Evolutionary conservation across 179 eudicot species (phyloP), one percentile per base, ranked within the genome.

Genomic region (Camellia oleifera): DNA sequence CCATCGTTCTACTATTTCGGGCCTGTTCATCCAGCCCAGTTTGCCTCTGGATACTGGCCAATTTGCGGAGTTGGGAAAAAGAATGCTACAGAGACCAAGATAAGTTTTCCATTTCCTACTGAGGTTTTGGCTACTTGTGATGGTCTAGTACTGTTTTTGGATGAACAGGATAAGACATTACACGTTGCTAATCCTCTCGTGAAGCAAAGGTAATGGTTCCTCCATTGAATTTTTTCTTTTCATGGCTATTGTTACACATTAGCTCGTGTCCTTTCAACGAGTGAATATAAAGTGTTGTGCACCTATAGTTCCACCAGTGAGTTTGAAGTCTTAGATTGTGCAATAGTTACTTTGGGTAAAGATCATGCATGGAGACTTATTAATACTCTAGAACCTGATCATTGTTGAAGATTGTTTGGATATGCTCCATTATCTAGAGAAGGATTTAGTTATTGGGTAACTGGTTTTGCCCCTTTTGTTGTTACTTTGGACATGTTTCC

Each of bases 271-370:
- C 14, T 12, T 45, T 45, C 13, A 7, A 44, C 44, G 54, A n/a
- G n/a, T 18, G 26, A 70, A 17, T 70, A 45, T 70, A 70, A 70
- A 70, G 74, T 70, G 14, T 11, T 70, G 56, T 15, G 12, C 74
- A 17, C 13, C 54, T 70, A 45, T 46, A 1, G 56, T n/a, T 17
- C 32, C 54, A 32, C 32, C 5, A 46, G 1, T 69, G 74, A 44
- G 4, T 17, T 5, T 23, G 4, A 17, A 44, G 18, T 4, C 10
- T 44, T 32, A 10, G 17, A 17, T 15, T 46, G 74, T 13, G 5
- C 0, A 54, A 45, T 70, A 40, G 4, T 70, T 12, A 70, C 74
- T 46, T 20, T 70, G 26, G 74, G 74, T 26, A 44, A n/a, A 70
- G 74, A 70, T 46, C 56, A 46, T 46, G 74, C 53, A 46, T 70